Evolutionary conservation across 768 basidiomycete species (phyloP).

Genomic region (Rhodotorula kratochvilovae): DNA sequence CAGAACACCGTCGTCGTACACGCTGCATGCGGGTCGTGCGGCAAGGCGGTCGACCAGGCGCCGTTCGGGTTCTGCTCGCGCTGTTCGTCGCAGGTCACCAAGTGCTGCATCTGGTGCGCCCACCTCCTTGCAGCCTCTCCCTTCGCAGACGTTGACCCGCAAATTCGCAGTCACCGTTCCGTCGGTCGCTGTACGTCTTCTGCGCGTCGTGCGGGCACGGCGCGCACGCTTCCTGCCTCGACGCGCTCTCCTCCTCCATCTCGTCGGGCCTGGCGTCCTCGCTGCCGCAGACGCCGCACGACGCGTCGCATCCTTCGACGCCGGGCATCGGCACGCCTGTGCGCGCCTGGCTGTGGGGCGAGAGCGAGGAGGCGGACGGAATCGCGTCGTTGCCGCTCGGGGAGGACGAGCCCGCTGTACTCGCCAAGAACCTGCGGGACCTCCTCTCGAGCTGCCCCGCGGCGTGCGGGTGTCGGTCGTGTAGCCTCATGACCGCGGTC

Average conservation of each 20-base stretch:
- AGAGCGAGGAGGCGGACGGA: neutral
- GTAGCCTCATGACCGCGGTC: neutral
- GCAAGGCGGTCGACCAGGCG: conserved; percentile 25
- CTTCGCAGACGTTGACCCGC: neutral
- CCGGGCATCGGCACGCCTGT: conserved; percentile 28
- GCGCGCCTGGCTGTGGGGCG: conserved; percentile 28
- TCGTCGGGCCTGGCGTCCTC: conserved; percentile 1
- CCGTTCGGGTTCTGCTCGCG: conserved; percentile 22
- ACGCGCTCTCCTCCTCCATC: conserved; percentile 11
- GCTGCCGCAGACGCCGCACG: conserved; percentile 22
- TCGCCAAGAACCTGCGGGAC: neutral
- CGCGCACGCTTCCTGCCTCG: conserved; percentile 25
- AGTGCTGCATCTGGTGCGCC: conserved; percentile 33
- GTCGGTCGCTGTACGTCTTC: conserved; percentile 23
- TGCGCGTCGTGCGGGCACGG: conserved; percentile 35
- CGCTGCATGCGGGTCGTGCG: conserved; percentile 32
- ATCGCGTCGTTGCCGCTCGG: neutral
- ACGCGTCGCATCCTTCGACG: conserved; percentile 28
- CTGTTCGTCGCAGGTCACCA: conserved; percentile 6
- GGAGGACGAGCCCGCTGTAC: neutral
- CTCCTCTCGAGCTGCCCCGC: conserved; percentile 12
- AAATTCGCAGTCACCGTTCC: conserved; percentile 23
- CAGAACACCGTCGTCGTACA: conserved; percentile 37
- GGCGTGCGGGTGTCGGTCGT: conserved; percentile 6
- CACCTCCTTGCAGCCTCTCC: too few species aligned